Percentiles rank a stretch among this genome's conserved stretches.
Conservation (phyloP, 805 yeast species). For the Yarrowia deformans region DNA sequence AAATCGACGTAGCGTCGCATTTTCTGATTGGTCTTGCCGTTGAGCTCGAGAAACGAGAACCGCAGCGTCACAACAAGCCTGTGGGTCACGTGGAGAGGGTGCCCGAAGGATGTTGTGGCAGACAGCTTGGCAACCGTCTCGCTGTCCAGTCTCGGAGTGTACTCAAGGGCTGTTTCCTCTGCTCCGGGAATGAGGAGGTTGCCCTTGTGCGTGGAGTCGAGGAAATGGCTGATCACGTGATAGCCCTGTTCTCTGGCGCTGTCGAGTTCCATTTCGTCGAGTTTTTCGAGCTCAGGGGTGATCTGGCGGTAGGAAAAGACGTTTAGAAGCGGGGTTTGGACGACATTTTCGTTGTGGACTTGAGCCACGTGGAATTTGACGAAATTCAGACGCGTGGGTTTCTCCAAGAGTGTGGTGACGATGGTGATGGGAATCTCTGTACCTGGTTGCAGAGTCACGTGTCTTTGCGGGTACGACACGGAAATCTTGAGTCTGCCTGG, state of each 20-base stretch:
- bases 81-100: neutral
- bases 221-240: neutral
- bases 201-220: neutral
- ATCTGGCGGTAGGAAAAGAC: neutral
- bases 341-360: neutral
- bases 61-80: neutral
- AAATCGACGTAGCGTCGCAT: neutral
- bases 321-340: neutral
- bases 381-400: neutral
- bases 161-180: neutral
- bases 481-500: neutral
- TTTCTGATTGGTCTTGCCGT: neutral
- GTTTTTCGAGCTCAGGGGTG: neutral
- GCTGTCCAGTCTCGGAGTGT: neutral
- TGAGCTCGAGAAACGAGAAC: neutral
- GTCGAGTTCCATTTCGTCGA: neutral
- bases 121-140: neutral
- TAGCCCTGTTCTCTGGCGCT: neutral
- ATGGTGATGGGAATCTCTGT: neutral
- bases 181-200: constrained; percentile 1
- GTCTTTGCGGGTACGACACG: neutral
- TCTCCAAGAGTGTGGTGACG: neutral
- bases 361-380: neutral
- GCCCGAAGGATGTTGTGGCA: neutral
- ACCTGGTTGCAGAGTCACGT: neutral